A percentile compares a stretch with the other conserved stretches of the same genome.
These are phyloP conservation scores for Saprolegnia diclina DNA, from an alignment of 352 stramenopile species.

Conservation along the genomic window DNA sequence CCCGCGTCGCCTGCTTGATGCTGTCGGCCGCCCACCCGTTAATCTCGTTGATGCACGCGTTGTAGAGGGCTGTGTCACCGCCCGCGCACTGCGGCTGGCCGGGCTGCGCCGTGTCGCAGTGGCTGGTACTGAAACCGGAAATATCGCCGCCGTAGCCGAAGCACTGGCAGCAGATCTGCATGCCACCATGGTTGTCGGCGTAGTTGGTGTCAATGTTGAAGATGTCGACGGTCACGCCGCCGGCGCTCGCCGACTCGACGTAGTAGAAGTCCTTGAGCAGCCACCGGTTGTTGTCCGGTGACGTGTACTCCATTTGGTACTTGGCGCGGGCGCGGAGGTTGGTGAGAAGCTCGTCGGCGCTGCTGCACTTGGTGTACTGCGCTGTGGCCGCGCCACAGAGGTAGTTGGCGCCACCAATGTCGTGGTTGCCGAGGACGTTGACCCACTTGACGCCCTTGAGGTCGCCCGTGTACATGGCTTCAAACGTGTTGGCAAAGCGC, in stretches of 20 bases:
- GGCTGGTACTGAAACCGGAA: conserved; percentile 34
- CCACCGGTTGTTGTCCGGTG: conserved; percentile 64
- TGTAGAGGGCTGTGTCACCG: conserved; percentile 48
- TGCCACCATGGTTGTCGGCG: conserved; percentile 74
- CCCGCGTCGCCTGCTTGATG: conserved; percentile 51
- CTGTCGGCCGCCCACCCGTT: conserved; percentile 54
- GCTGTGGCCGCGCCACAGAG: conserved; percentile 68
- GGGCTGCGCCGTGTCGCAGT: conserved; percentile 44
- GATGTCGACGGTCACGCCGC: conserved; percentile 53
- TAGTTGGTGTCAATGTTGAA: conserved; percentile 83
- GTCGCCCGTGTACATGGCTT: conserved; percentile 53
- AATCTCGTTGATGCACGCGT: conserved; percentile 53
- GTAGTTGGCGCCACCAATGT: conserved; percentile 63
- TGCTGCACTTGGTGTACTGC: conserved; percentile 50
- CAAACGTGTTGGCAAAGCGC: conserved; percentile 61
- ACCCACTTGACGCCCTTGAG: conserved; percentile 63
- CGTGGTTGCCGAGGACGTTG: conserved; percentile 67
- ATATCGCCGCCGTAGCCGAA: conserved; percentile 80
- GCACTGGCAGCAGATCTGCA: conserved; percentile 85
- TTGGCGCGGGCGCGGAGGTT: conserved; percentile 58
- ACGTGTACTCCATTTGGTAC: conserved; percentile 53
- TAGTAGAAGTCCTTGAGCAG: conserved; percentile 59
- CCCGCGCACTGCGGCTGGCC: conserved; percentile 48
- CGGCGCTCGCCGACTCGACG: conserved; percentile 46
- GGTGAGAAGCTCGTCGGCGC: conserved; percentile 53